Base-by-base conservation (phyloP, 306 rosid genomes). In the Cucumis hystrix region DNA sequence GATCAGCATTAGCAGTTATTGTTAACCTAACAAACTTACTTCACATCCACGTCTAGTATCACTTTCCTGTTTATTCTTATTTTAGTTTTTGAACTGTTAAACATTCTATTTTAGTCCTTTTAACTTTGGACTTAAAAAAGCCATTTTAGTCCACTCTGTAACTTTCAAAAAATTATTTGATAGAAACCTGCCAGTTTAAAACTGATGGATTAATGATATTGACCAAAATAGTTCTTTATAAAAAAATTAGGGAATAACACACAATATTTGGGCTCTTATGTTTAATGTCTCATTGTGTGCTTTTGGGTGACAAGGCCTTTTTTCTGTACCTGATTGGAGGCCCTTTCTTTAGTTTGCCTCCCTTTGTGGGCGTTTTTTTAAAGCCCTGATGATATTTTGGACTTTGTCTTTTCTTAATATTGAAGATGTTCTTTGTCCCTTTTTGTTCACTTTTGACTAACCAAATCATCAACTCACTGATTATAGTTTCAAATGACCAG, bases 401-500 rank as follows among this genome's bases (percentile, higher is more conserved):
- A 28, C 37, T 33, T 33, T 63, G 55, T 39, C 20, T 74, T 37
- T 35, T 1, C 47, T 57, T 74, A 15, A 23, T 76, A 59, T 77
- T 25, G 52, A 13, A 45, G 15, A 59, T 76, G 60, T 14, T 39
- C 3, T 6, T 23, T 59, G 37, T 7, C 1, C 10, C n/a, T 20
- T 17, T 77, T 60, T 63, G 52, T 47, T 17, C 20, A 37, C 60
- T 7, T 45, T 69, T 45, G 57, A 69, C 23, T 58, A 56, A 60
- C 57, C 20, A 25, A 21, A 25, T 33, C 41, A 41, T 65, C 60
- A 60, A 11, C 69, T 82, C 23, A 79, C 80, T 70, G 84, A 61
- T 73, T 67, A 62, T 84, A 75, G 75, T 41, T 82, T 58, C 64
- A 56, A 74, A 76, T 73, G 85, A 78, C 77, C 93, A 95, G 99